These are phyloP conservation scores for Heritiera fomes DNA, from an alignment of 345 rosid species.

Conservation along the genomic window DNA sequence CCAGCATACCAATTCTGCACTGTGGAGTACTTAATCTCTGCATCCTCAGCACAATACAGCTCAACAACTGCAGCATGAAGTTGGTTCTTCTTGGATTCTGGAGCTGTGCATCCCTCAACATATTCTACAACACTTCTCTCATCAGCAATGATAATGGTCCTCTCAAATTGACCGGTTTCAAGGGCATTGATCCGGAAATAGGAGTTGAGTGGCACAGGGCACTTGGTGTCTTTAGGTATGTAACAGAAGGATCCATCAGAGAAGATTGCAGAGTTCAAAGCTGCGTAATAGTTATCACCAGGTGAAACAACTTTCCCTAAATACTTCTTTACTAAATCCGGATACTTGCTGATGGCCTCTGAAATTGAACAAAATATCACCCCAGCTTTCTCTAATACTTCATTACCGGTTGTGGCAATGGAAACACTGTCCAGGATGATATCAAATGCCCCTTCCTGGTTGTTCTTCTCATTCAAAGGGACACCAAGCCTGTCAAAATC, in stretches of 20 bases:
- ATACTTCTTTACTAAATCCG: constrained; percentile 71
- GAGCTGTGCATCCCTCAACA: constrained; percentile 90
- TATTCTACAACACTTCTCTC: constrained; percentile 86
- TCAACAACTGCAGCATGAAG: constrained; percentile 98
- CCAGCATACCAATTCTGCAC: constrained; percentile 98
- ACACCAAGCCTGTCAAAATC: background rate
- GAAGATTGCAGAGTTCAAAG: constrained; percentile 80
- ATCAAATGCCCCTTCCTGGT: background rate
- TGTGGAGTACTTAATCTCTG: constrained; percentile 83
- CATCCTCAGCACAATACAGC: constrained; percentile 69
- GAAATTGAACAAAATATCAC: constrained; percentile 81
- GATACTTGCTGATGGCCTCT: constrained; percentile 69
- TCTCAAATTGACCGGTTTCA: constrained; percentile 94
- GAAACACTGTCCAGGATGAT: background rate
- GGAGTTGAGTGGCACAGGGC: constrained; percentile 73
- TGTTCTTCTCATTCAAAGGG: background rate
- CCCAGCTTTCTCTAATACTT: constrained; percentile 62
- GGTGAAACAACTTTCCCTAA: constrained; percentile 78
- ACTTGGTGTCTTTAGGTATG: constrained; percentile 69
- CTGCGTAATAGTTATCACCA: constrained; percentile 82
- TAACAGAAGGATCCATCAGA: constrained; percentile 85
- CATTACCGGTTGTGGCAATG: constrained; percentile 71
- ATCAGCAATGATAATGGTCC: constrained; percentile 89
- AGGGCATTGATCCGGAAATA: constrained; percentile 67
- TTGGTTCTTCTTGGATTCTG: constrained; percentile 61